A percentile compares a stretch with the other conserved stretches of the same genome.
These are phyloP conservation scores for Purshia tridentata DNA, from an alignment of 306 rosid genomes.

Conservation along the genomic window DNA sequence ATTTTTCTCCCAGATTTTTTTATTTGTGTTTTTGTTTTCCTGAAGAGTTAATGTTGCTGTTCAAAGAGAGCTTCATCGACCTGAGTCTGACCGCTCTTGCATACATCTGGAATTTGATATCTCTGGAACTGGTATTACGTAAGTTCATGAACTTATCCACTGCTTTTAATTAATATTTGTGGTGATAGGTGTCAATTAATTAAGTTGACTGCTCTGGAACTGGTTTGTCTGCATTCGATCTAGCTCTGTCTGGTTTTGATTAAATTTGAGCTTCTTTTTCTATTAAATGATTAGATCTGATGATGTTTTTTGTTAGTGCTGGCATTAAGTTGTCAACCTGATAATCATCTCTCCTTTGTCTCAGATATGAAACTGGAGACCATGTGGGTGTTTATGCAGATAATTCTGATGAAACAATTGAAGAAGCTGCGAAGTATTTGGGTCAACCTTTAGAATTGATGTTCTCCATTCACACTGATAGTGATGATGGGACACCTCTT, in stretches of 20 bases:
- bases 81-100: conserved; percentile 87
- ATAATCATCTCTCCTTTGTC: conserved; percentile 21
- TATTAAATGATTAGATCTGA: background rate
- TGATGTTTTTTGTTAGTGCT: background rate
- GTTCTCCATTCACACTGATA: conserved; percentile 76
- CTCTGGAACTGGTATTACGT: conserved; percentile 61
- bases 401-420: conserved; percentile 71
- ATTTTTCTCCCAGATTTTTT: background rate
- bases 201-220: background rate
- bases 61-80: conserved; percentile 75
- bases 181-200: background rate
- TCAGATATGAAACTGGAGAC: conserved; percentile 97
- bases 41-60: conserved; percentile 71
- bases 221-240: background rate
- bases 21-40: conserved; percentile 21
- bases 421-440: conserved; percentile 76
- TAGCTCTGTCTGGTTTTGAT: too few species aligned
- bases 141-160: conserved; percentile 28
- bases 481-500: conserved; percentile 76
- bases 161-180: background rate
- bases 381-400: conserved; percentile 93
- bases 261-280: background rate
- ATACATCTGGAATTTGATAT: conserved; percentile 84
- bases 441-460: conserved; percentile 65
- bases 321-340: background rate